A percentile compares a stretch with the other conserved stretches of the same genome.
Evolutionary conservation across 148 eudicot species (phyloP).

Genomic region (Persicaria maculosa): DNA sequence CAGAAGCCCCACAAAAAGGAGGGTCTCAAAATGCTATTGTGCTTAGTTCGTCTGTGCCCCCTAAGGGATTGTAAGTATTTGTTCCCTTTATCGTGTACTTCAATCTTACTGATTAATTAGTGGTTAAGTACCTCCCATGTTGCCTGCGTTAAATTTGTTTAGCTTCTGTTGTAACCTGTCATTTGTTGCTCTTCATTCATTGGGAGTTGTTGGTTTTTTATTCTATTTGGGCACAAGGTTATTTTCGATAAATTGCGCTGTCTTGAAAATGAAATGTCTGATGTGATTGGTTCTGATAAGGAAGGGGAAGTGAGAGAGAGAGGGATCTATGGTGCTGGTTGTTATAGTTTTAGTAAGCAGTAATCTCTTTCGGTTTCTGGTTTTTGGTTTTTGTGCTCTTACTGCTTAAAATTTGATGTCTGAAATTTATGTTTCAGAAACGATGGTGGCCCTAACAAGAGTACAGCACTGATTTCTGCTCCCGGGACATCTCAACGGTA

Average conservation of each 20-base stretch:
- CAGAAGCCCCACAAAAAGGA: conserved; percentile 51
- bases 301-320: background rate
- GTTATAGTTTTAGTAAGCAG: background rate
- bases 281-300: background rate
- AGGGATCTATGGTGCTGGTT: background rate
- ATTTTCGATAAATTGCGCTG: background rate
- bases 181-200: background rate
- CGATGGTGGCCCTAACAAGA: conserved; percentile 60
- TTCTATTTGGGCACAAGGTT: background rate
- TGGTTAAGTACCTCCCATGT: background rate
- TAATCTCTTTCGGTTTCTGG: background rate
- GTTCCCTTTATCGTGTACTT: background rate
- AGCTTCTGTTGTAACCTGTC: background rate
- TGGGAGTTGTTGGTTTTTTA: background rate
- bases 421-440: conserved; percentile 23
- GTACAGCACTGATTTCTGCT: conserved; percentile 54
- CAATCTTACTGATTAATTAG: background rate
- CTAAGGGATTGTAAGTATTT: conserved; percentile 49
- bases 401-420: conserved; percentile 12
- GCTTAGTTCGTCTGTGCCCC: conserved; percentile 45
- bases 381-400: background rate
- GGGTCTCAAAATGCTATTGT: conserved; percentile 50
- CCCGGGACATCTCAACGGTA: conserved; percentile 22
- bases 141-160: background rate
- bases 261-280: background rate